A percentile compares a stretch with the other conserved stretches of the same genome.
Conservation (phyloP, 257 asterid genomes). For the Lithospermum erythrorhizon region DNA sequence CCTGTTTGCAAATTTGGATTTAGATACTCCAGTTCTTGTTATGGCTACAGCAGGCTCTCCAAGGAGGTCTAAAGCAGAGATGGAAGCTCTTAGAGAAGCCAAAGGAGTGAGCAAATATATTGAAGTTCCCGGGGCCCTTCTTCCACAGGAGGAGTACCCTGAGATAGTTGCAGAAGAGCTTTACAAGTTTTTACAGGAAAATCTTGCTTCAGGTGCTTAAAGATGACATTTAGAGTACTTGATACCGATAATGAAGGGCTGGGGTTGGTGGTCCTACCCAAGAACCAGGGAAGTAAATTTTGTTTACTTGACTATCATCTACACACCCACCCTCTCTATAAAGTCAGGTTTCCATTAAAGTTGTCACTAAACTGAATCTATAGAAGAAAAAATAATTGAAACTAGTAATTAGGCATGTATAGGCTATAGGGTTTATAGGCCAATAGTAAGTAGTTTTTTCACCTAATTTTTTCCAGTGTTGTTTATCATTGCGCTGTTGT, state of each 20-base stretch:
- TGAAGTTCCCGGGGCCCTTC: slow-evolving; percentile 78
- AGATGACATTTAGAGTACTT: background rate
- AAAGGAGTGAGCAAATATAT: slow-evolving; percentile 66
- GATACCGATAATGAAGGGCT: background rate
- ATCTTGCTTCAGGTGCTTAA: slow-evolving; percentile 5
- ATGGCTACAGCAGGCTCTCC: slow-evolving; percentile 57
- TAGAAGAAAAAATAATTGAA: no score
- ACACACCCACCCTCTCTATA: no score
- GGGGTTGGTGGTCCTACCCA: background rate
- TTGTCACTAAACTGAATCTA: no score
- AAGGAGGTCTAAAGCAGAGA: slow-evolving; percentile 92
- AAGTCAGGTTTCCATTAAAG: no score
- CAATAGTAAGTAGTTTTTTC: no score
- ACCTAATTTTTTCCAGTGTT: background rate
- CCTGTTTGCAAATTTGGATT: slow-evolving; percentile 58
- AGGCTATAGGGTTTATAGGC: no score
- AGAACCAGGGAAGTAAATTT: no score
- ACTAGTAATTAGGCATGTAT: no score
- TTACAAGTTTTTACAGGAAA: slow-evolving; percentile 50
- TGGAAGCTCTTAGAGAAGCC: slow-evolving; percentile 81
- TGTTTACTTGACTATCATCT: background rate
- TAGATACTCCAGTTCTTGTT: slow-evolving; percentile 52
- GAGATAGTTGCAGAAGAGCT: slow-evolving; percentile 66
- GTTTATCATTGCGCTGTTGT: background rate
- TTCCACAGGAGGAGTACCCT: slow-evolving; percentile 94